Conservation (phyloP, 805 yeast genomes). For the Sporopachydermia lactativora region DNA sequence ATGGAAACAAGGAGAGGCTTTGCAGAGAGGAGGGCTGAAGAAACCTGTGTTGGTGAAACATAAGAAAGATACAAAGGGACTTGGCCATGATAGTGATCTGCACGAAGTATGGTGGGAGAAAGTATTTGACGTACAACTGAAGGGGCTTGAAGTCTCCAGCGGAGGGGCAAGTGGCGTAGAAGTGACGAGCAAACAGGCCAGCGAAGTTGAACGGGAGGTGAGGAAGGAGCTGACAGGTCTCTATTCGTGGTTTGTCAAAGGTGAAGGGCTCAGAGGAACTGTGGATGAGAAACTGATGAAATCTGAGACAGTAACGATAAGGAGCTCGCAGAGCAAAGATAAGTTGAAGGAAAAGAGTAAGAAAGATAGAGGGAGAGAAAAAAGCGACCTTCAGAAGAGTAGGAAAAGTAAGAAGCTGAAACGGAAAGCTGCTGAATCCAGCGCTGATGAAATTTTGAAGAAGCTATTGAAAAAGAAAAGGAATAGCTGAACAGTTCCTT, state of each 20-base stretch:
- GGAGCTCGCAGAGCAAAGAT: no score
- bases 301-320: no score
- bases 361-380: no score
- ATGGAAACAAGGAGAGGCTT: slow-evolving; percentile 86
- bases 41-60: slow-evolving; percentile 85
- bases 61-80: slow-evolving; percentile 80
- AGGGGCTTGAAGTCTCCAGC: slow-evolving; percentile 46
- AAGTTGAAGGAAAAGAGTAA: no score
- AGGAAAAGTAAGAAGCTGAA: no score
- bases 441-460: no score
- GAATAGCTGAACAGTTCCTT: no score
- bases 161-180: slow-evolving; percentile 18
- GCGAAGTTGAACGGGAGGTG: slow-evolving; percentile 30
- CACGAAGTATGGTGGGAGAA: slow-evolving; percentile 96
- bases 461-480: no score
- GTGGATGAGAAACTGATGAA: slow-evolving; percentile 5
- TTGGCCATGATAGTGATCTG: slow-evolving; percentile 67
- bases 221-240: slow-evolving; percentile 52
- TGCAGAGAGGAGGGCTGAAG: slow-evolving; percentile 63
- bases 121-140: slow-evolving; percentile 85
- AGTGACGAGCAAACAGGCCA: slow-evolving; percentile 41
- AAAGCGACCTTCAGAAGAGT: no score
- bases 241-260: slow-evolving; percentile 76
- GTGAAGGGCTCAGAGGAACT: slow-evolving; percentile 76
- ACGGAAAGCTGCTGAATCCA: no score